Evolutionary conservation across 176 grass and related monocot genomes (phyloP).

Genomic region (Pontederia crassipes): DNA sequence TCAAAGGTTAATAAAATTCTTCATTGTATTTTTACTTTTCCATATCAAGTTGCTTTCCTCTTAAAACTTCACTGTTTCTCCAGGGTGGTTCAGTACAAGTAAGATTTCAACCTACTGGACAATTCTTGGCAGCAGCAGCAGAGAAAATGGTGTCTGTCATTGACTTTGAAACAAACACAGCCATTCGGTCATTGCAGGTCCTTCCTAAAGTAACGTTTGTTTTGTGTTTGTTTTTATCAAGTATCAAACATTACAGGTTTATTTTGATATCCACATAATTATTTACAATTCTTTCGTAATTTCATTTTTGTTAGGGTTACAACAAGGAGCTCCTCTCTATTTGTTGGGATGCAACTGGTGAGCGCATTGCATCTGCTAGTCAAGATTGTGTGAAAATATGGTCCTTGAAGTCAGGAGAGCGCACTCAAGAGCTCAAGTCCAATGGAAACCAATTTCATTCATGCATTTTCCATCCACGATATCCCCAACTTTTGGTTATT

Average conservation of each 20-base stretch:
- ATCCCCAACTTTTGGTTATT: slow-evolving; percentile 59
- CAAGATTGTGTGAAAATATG: slow-evolving; percentile 85
- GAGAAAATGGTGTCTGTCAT: slow-evolving; percentile 68
- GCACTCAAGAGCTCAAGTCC: slow-evolving; percentile 64
- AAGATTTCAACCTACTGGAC: slow-evolving; percentile 77
- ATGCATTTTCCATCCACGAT: slow-evolving; percentile 80
- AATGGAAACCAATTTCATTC: slow-evolving; percentile 81
- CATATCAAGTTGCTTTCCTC: background rate
- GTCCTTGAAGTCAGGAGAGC: slow-evolving; percentile 40
- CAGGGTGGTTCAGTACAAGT: slow-evolving; percentile 66
- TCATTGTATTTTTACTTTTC: background rate
- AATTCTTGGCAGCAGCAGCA: slow-evolving; percentile 65
- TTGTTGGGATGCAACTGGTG: slow-evolving; percentile 87
- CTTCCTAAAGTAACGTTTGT: background rate
- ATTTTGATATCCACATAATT: background rate
- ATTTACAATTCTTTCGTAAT: background rate
- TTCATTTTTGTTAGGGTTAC: slow-evolving; percentile 40
- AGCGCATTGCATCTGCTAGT: slow-evolving; percentile 69
- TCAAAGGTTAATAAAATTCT: slow-evolving; percentile 37
- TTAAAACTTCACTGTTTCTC: slow-evolving; percentile 25
- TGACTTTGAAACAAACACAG: slow-evolving; percentile 50
- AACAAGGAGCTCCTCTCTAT: slow-evolving; percentile 49
- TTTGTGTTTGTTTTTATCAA: too few species aligned
- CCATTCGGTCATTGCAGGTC: slow-evolving; percentile 49
- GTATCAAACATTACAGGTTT: background rate